Evolutionary conservation across 1,284 basidiomycete genomes (phyloP).

Genomic region (Leccinum huronense): DNA sequence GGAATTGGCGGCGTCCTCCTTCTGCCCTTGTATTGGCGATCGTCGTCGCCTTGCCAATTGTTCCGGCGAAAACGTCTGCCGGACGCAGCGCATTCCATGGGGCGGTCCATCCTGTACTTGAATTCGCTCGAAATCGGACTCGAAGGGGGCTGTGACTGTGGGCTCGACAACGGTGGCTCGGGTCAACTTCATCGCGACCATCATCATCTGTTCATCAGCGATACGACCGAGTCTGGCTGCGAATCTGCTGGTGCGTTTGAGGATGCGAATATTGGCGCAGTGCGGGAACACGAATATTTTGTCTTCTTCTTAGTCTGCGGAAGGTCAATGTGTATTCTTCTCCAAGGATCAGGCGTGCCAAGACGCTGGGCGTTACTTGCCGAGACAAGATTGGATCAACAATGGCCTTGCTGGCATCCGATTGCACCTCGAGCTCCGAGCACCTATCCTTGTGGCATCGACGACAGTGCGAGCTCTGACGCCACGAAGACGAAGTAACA

Average conservation of each 20-base stretch:
- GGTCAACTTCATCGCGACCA: neutral
- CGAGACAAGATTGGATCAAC: neutral
- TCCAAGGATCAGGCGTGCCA: neutral
- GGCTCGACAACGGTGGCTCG: neutral
- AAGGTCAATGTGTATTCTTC: too few relatives aligned
- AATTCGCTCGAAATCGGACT: too few relatives aligned
- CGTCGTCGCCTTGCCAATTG: neutral
- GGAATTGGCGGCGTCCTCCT: constrained; percentile 4
- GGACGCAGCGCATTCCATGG: too few relatives aligned
- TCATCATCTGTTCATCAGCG: neutral
- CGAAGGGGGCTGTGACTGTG: neutral
- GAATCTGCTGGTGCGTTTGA: too few relatives aligned
- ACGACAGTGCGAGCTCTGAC: neutral
- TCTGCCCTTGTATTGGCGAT: constrained; percentile 6
- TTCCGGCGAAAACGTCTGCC: neutral
- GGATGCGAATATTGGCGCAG: too few relatives aligned
- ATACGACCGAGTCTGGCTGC: neutral
- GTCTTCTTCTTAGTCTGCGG: too few relatives aligned
- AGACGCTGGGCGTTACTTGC: neutral
- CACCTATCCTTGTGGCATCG: neutral
- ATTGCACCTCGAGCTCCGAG: neutral
- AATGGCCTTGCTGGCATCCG: neutral
- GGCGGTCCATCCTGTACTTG: too few relatives aligned
- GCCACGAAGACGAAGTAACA: too few relatives aligned
- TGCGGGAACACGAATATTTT: neutral